Evolutionary conservation across 257 asterid genomes (phyloP).

Genomic region (Solanum ossicruentum): DNA sequence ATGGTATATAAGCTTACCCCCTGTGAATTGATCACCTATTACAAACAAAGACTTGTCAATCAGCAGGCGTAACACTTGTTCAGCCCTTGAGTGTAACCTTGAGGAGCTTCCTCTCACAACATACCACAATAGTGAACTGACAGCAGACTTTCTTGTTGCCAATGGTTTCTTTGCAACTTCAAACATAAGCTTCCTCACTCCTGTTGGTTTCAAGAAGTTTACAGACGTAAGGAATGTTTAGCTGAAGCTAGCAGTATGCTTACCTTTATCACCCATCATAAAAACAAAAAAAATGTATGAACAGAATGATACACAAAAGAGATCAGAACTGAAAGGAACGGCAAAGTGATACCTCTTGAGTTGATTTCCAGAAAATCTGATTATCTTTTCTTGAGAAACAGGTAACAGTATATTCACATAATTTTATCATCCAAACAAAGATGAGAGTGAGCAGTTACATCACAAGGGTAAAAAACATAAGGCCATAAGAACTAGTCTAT

Average conservation of each 20-base stretch:
- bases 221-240: background rate
- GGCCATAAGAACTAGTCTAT: too few species aligned
- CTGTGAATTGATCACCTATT: constrained; percentile 35
- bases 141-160: constrained; percentile 47
- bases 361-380: background rate
- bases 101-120: constrained; percentile 56
- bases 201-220: constrained; percentile 28
- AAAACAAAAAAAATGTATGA: background rate
- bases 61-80: constrained; percentile 33
- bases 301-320: background rate
- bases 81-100: constrained; percentile 66
- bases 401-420: too few species aligned
- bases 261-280: background rate
- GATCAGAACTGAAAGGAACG: background rate
- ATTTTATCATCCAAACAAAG: too few species aligned
- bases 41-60: constrained; percentile 34
- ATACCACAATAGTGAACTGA: constrained; percentile 53
- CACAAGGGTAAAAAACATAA: too few species aligned
- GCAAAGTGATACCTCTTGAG: background rate
- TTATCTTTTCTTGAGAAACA: background rate
- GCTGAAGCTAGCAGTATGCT: background rate
- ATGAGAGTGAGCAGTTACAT: too few species aligned
- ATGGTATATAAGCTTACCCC: constrained; percentile 28
- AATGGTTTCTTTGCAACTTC: constrained; percentile 68
- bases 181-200: constrained; percentile 41